phyloP scores from a whole-genome alignment of 169 alveolate genomes.

The Eimeria falciformis region DNA sequence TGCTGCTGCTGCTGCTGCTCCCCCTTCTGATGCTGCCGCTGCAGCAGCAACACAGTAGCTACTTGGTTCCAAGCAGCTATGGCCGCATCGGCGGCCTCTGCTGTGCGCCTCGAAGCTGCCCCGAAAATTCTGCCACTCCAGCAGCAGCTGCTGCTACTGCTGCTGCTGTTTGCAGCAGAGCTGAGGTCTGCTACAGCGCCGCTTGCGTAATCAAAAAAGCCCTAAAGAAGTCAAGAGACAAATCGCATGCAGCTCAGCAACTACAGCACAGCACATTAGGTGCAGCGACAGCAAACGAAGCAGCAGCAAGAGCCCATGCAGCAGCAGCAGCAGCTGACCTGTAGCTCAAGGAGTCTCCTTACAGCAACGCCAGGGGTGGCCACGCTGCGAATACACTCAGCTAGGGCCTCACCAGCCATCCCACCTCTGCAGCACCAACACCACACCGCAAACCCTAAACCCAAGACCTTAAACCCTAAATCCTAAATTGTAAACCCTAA shows the following conservation, averaged over 20 bases:
- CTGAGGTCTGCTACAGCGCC: not conserved
- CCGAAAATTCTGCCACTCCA: not conserved
- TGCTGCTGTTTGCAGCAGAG: not conserved
- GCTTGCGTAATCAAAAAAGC: not conserved
- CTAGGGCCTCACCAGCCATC: not conserved
- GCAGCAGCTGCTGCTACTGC: conserved; percentile 32
- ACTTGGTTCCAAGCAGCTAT: conserved; percentile 5
- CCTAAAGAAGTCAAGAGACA: not conserved
- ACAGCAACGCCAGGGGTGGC: conserved; percentile 29
- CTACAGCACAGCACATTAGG: not conserved
- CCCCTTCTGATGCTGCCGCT: not conserved
- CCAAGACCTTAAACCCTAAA: not conserved
- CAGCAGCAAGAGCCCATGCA: not conserved
- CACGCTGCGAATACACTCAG: conserved; percentile 25
- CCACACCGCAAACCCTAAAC: not conserved
- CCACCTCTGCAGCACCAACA: not conserved
- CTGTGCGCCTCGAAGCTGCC: not conserved
- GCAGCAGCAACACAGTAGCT: conserved; percentile 3
- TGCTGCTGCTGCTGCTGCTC: not conserved
- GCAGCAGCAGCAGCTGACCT: conserved; percentile 31
- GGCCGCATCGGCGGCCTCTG: conserved; percentile 55
- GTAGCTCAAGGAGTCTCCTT: conserved; percentile 35
- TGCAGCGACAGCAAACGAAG: not conserved
- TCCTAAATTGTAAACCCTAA: not conserved
- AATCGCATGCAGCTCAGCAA: not conserved